Evolutionary conservation across 768 basidiomycete genomes (phyloP).

Genomic region (Kwoniella europaea): DNA sequence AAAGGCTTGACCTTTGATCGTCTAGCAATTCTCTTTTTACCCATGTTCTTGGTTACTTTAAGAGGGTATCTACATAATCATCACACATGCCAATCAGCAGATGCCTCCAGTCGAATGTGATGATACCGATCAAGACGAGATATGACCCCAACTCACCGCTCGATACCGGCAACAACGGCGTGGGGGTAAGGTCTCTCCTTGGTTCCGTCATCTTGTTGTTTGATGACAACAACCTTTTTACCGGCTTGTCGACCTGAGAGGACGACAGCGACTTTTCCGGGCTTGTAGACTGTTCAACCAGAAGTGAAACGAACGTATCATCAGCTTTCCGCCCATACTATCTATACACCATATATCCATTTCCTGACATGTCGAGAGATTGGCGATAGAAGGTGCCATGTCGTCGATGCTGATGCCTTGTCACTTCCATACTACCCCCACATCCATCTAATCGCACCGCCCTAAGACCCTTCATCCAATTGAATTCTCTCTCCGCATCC

Average conservation of each 20-base stretch:
- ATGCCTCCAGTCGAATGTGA: background rate
- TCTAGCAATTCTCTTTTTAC: constrained; percentile 87
- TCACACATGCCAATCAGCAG: background rate
- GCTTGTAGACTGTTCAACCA: constrained; percentile 61
- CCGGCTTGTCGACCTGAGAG: constrained; percentile 99
- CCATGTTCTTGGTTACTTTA: constrained; percentile 97
- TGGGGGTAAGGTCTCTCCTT: constrained; percentile 97
- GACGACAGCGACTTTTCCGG: constrained; percentile 70
- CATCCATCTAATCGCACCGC: no score
- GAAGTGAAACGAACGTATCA: background rate
- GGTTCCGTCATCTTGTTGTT: constrained; percentile 94
- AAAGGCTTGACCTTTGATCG: constrained; percentile 99
- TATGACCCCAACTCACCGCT: constrained; percentile 63
- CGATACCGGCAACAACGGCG: constrained; percentile 96
- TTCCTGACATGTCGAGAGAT: background rate
- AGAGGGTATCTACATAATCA: constrained; percentile 70
- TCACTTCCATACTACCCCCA: no score
- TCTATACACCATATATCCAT: background rate
- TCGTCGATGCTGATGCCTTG: background rate
- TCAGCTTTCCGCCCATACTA: background rate
- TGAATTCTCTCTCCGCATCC: no score
- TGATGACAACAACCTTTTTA: constrained; percentile 98
- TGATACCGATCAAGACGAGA: no score
- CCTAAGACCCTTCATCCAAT: no score
- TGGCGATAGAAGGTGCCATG: no score